A percentile compares a stretch with the other conserved stretches of the same genome.
Conservation (phyloP, 306 rosid species). For the Sophora flavescens region DNA sequence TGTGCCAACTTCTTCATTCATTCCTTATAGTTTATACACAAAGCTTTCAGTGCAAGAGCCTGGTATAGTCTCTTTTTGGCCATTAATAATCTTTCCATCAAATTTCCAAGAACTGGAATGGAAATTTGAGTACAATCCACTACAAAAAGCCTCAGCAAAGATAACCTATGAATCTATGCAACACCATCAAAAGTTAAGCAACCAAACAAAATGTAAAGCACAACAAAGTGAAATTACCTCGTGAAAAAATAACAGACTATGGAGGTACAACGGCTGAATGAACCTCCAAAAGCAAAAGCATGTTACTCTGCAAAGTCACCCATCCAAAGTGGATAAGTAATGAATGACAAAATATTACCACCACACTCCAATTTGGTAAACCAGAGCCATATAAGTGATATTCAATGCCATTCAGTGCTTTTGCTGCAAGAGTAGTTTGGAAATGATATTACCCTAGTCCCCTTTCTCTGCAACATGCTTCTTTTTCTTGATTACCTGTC, state of each 20-base stretch:
- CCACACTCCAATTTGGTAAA: constrained; percentile 51
- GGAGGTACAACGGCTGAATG: constrained; percentile 52
- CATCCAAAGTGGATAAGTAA: constrained; percentile 52
- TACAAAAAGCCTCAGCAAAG: constrained; percentile 29
- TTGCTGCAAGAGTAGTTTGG: constrained; percentile 27
- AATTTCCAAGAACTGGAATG: constrained; percentile 22
- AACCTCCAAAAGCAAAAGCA: constrained; percentile 55
- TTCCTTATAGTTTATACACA: constrained; percentile 31
- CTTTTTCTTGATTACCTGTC: constrained; percentile 75
- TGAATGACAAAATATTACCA: constrained; percentile 40
- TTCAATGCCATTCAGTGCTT: constrained; percentile 42
- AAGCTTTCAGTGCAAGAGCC: constrained; percentile 32
- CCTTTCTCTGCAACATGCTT: constrained; percentile 47
- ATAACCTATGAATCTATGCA: constrained; percentile 34
- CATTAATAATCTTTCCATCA: constrained; percentile 34
- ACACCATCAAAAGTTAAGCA: constrained; percentile 15
- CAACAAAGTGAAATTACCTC: constrained; percentile 61
- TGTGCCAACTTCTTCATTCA: constrained; percentile 12
- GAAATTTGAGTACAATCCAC: constrained; percentile 33
- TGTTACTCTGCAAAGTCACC: constrained; percentile 54
- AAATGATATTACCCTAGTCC: constrained; percentile 54
- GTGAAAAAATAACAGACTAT: constrained; percentile 49
- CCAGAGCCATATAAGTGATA: constrained; percentile 41
- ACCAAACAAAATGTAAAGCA: constrained; percentile 34
- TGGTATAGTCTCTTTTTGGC: neutral